These are phyloP conservation scores for Termitomyces sp. DNA, from an alignment of 768 basidiomycete species.

Conservation along the genomic window DNA sequence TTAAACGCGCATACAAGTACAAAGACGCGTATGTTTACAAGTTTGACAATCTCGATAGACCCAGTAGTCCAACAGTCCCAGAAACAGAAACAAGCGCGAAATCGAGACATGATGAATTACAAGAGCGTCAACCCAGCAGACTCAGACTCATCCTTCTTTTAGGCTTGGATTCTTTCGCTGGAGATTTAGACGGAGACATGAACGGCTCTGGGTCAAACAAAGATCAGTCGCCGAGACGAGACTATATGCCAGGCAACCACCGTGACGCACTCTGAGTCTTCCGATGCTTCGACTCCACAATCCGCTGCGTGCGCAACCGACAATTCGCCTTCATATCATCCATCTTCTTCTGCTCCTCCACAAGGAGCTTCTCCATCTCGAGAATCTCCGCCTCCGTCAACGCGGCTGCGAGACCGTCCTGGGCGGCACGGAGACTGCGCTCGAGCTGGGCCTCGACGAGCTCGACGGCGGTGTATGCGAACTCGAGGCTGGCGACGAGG, in stretches of 20 bases:
- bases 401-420: constrained; percentile 11
- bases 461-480: constrained; percentile 18
- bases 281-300: constrained; percentile 2
- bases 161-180: not conserved
- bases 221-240: too few species aligned
- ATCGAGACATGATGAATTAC: too few species aligned
- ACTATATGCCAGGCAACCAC: too few species aligned
- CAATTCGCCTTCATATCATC: constrained; percentile 15
- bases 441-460: constrained; percentile 18
- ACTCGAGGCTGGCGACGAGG: constrained; percentile 16
- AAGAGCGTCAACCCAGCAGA: not conserved
- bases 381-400: constrained; percentile 10
- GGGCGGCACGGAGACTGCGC: constrained; percentile 13
- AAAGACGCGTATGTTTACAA: too few species aligned
- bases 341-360: constrained; percentile 16
- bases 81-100: too few species aligned
- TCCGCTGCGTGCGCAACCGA: constrained; percentile 2
- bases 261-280: too few species aligned
- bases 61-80: not conserved
- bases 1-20: too few species aligned
- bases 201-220: not conserved
- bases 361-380: constrained; percentile 12
- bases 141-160: not conserved
- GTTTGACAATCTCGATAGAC: too few species aligned
- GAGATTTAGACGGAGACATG: not conserved